Base-by-base conservation (phyloP, 805 yeast genomes). In the Wickerhamiella bombiphila region DNA sequence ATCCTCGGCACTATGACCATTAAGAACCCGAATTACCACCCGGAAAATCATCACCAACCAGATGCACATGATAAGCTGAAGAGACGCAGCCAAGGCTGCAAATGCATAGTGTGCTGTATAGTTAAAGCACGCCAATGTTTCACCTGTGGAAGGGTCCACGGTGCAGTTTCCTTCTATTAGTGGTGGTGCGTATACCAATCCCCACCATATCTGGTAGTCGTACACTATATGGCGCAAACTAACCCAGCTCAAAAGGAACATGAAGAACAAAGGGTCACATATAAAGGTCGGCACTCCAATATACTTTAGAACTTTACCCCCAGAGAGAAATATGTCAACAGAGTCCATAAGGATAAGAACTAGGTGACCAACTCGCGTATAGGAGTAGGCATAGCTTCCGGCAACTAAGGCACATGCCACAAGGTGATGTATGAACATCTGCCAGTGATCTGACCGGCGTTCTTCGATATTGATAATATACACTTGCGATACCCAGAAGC, bases 391-490 rank as follows among this genome's bases (percentile, higher is more conserved):
- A 56, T 83, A 85, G 1, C 91, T 77, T 2, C 91, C 88, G 9
- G 67, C 54, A 20, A 79, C 68, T 39, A 85, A 65, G 17, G 63
- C 48, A 48, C 75, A 67, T 1, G 96, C 85, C 40, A 86, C 75
- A 40, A 86, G 73, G 57, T 85, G 96, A 56, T 85, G 96, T 33
- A 76, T 61, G 51, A 83, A 72, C 96, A 85, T 85, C 58, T 85
- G 94, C 48, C 59, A 57, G 54, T 80, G 75, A 55, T 85, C 96
- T 54, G 82, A 82, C 44, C 96, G 70, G 44, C 67, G 70, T 42
- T 71, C 75, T 58, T 85, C 96, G 36, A 83, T 58, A 58, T 82
- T 73, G 42, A 86, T 63, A 22, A 79, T 80, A 47, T 80, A 66
- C 18, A 81, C 64, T 57, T 82, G 94, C 50, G 80, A 82, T 43